Conservation (phyloP, 148 eudicot genomes). For the Rhododendron molle region DNA sequence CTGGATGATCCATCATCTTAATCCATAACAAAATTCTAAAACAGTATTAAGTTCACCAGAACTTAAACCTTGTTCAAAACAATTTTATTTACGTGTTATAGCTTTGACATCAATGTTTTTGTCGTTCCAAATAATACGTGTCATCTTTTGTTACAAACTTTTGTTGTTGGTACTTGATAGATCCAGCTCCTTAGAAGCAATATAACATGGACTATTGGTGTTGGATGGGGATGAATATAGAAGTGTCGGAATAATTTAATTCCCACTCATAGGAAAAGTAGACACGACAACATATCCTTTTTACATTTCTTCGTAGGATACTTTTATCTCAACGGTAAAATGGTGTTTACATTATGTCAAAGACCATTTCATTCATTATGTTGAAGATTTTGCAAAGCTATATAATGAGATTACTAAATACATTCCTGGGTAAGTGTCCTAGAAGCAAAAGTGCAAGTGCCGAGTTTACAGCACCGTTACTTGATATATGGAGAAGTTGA, state of each 20-base stretch:
- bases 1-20: background rate
- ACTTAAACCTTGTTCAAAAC: background rate
- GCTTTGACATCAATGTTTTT: background rate
- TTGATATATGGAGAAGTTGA: too few species aligned
- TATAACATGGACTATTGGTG: background rate
- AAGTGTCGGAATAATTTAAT: background rate
- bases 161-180: background rate
- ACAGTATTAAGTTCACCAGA: background rate
- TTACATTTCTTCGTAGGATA: background rate
- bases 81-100: background rate
- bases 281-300: background rate
- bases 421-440: too few species aligned
- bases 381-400: too few species aligned
- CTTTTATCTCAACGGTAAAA: background rate
- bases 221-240: background rate
- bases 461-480: too few species aligned
- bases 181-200: background rate
- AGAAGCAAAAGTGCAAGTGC: too few species aligned
- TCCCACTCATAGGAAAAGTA: background rate
- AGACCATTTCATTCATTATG: too few species aligned
- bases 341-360: background rate
- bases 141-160: background rate
- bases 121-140: background rate
- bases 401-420: too few species aligned
- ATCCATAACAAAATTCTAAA: background rate